Evolutionary conservation across 2,329 filamentous ascomycete genomes (phyloP), one percentile per base, ranked within the genome.

Genomic region (Penicillium concentricum): DNA sequence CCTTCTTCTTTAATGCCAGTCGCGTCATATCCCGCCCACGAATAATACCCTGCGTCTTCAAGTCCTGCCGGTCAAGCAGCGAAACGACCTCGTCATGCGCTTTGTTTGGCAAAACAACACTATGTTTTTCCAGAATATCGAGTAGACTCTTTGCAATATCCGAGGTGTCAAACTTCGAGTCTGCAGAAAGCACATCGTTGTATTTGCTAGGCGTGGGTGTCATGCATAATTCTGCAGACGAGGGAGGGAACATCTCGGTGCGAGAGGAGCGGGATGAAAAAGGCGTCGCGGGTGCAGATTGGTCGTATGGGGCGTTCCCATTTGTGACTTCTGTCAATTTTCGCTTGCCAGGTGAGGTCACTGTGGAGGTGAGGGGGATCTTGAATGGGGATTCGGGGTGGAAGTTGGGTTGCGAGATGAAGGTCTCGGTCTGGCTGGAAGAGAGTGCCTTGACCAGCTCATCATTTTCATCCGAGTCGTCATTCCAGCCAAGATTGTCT

Each of bases 1-100:
- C 87, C 61, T 86, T 87, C 5, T 80, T 79, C 67, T 84, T 86
- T 34, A 90, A 67, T 4, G 81, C 82, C 9, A 82, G 71, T n/a
- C 89, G 76, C 4, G 83, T 81, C 7, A 87, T 82, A 58, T 93
- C 88, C 2, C 89, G 78, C 0, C 88, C 87, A 59, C 82, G 82
- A 38, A 79, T 78, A 20, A 89, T 78, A 0, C 89, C 89, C 64
- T 82, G 83, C 0, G 81, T 79, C 50, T 79, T 81, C 50, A 86
- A 73, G 16, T 84, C 82, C 61, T 89, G 80, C 43, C 75, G 81
- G 35, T 80, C 77, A 32, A 90, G 75, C 8, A 83, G 60, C 12
- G 64, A 65, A 2, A 74, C 64, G 2, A 80, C 48, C 18, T 76
- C 72, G 3, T 73, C 69, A 34, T 68, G 70, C 2, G 73, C 72